Evolutionary conservation across 2,329 filamentous ascomycete genomes (phyloP).

Genomic region (Diatrype stigma): DNA sequence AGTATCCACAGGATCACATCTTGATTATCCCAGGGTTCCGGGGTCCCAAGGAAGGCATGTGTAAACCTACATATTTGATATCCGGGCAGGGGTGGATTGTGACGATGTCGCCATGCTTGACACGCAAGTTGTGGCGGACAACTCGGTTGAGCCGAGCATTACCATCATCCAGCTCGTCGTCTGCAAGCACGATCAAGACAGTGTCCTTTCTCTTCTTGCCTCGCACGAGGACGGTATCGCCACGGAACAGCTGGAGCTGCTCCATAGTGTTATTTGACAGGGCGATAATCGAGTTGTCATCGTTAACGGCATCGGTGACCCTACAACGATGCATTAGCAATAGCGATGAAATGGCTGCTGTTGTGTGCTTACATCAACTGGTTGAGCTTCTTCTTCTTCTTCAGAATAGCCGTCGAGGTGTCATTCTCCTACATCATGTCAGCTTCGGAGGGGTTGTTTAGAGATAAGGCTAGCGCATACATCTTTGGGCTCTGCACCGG

Average conservation of each 20-base stretch:
- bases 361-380: conserved; percentile 71
- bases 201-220: conserved; percentile 99
- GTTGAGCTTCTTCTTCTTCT: conserved; percentile 99
- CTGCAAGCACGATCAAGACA: conserved; percentile 92
- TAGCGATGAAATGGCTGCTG: not conserved
- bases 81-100: conserved; percentile 97
- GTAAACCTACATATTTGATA: conserved; percentile 94
- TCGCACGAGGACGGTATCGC: conserved; percentile 95
- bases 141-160: conserved; percentile 97
- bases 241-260: conserved; percentile 94
- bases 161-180: conserved; percentile 97
- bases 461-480: conserved; percentile 47
- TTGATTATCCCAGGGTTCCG: not conserved
- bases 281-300: conserved; percentile 99
- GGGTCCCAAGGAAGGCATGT: conserved; percentile 1
- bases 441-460: conserved; percentile 16
- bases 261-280: conserved; percentile 99
- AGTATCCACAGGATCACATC: conserved; percentile 6
- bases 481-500: conserved; percentile 80
- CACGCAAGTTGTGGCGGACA: conserved; percentile 94
- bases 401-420: conserved; percentile 91
- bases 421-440: conserved; percentile 67
- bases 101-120: conserved; percentile 97
- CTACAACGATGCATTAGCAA: conserved; percentile 42
- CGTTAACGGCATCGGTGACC: conserved; percentile 96